Evolutionary conservation across 176 grass and related monocot genomes (phyloP), one percentile per base, ranked within the genome.

Genomic region (Raddia guianensis): DNA sequence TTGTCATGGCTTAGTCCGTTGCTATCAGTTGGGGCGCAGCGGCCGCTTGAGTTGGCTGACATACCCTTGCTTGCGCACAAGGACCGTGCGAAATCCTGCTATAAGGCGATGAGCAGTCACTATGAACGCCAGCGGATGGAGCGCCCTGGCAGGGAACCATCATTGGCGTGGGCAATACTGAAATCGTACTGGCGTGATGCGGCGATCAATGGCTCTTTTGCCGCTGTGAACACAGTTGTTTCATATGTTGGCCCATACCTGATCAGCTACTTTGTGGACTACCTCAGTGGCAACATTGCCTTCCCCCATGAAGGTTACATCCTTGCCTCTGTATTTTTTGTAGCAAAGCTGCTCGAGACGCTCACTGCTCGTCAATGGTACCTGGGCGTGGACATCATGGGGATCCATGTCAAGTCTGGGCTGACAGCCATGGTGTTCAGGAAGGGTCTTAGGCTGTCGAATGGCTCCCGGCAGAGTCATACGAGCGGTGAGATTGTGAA

Each of bases 401-500:
- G 96, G 37, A 99, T 99, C 88, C 96, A 99, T 91, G 96, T 95
- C 79, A 95, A 91, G 84, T 93, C 90, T 12, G 92, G 90, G 2
- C 76, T 99, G 16, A 99, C 96, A 0, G 90, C 96, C 40, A 99
- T 99, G 96, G 90, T 99, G 59, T 99, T 90, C 63, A 77, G 90
- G 55, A 99, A 99, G 86, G 96, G 96, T 49, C 96, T 99, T 20
- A 91, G 86, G 58, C 84, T 99, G 27, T 92, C 96, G 0, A 94
- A 92, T 72, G 65, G 84, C 74, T 85, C 96, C 7, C 82, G 91
- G 18, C 96, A 95, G 66, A 99, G 87, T 72, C 96, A 95, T 27
- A 88, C 96, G 0, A 99, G 92, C 63, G 96, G 96, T 68, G 96
- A 99, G 90, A 91, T 99, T 86, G 89, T 95, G 75, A 99, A 99